Conservation (phyloP, 108 stramenopile species). For the Nitzschia sp. region DNA sequence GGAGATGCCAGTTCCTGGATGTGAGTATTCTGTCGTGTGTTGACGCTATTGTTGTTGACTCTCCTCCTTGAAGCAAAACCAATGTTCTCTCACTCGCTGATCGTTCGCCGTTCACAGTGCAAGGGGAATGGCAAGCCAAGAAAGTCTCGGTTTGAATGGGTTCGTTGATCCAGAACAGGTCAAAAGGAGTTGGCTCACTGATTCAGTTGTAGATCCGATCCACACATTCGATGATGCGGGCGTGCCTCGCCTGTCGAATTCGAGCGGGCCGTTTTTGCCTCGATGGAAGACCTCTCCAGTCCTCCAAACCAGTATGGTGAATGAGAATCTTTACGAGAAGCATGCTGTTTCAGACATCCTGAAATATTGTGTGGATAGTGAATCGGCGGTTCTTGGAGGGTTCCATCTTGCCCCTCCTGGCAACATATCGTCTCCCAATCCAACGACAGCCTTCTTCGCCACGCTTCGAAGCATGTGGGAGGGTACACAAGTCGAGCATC, state of each 20-base stretch:
- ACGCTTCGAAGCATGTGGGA: neutral
- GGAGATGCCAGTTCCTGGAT: conserved; percentile 15
- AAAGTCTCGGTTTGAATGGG: neutral
- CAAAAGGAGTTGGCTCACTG: neutral
- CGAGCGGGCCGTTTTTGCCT: conserved; percentile 2
- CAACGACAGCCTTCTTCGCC: neutral
- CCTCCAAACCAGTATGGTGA: neutral
- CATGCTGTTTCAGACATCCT: neutral
- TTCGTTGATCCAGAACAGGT: neutral
- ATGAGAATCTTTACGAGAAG: conserved; percentile 1
- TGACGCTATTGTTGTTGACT: neutral
- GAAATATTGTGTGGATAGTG: neutral
- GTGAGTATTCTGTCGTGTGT: neutral
- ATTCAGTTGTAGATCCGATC: neutral
- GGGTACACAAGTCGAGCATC: neutral
- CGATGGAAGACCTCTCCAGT: conserved; percentile 11
- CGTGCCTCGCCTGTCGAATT: neutral
- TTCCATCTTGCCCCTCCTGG: neutral
- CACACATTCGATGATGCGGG: neutral
- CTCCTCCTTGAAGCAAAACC: neutral
- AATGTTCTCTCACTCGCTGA: neutral
- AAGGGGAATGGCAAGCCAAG: neutral
- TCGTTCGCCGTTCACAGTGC: too few relatives aligned
- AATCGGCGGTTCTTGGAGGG: neutral
- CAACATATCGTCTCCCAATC: neutral